Evolutionary conservation across 306 rosid species (phyloP), one percentile per base, ranked within the genome.

Genomic region (Echinosophora koreensis): DNA sequence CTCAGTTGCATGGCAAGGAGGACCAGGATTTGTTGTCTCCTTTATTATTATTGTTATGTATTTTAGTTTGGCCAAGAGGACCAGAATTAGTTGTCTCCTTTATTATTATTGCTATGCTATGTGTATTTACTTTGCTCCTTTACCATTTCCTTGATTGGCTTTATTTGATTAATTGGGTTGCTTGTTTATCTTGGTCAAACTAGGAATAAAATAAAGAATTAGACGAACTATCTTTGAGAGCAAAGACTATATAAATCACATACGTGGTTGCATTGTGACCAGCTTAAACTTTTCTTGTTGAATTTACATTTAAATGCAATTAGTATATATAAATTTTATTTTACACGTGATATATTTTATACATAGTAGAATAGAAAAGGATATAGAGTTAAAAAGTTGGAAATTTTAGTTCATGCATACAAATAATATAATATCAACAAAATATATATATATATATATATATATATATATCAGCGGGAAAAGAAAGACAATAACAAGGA

Each of bases 131-230:
- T 54, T 51, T 44, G 3, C 6, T 56, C 30, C 17, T 37, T 50
- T n/a, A 2, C 11, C 64, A 14, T 70, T 42, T 15, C 4, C 46
- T 70, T 57, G 18, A n/a, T 60, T 5, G 4, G 0, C 4, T 30
- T 30, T 1, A 2, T 1, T 30, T 30, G 32, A 30, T 30, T 30
- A 30, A 30, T 30, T 30, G 32, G 32, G 32, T 54, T 72, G 6
- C 41, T 81, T 35, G 42, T 81, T 12, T 38, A 10, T 72, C 70
- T 42, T 28, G 42, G 71, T 70, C 79, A 70, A 75, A 81, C 84
- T 8, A 61, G 54, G 56, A 69, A 81, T 68, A 66, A 37, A 46
- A 35, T 32, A 22, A 77, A 78, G 0, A 15, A 71, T 22, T 1
- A 8, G 1, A 22, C 10, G 52, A 9, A 22, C 27, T 41, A 13